phyloP scores from a whole-genome alignment of 164 flowering plant genomes.

The Annona cherimola region DNA sequence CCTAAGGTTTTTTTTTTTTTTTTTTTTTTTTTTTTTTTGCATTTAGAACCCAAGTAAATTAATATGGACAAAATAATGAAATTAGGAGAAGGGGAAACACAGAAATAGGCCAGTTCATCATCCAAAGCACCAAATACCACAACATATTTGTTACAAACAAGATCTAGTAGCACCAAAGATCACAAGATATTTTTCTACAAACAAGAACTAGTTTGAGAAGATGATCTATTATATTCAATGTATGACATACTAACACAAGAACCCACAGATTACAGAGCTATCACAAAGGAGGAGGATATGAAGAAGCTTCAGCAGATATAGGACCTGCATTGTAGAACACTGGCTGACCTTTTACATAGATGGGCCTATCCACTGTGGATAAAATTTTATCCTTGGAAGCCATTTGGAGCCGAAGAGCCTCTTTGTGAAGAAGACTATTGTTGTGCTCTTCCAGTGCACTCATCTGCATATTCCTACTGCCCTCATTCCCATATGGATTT shows the following conservation, averaged over 20 bases:
- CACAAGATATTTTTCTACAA: neutral
- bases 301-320: neutral
- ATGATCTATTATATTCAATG: neutral
- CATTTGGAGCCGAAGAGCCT: conserved; percentile 92
- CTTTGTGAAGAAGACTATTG: conserved; percentile 96
- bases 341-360: conserved; percentile 76
- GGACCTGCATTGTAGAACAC: neutral
- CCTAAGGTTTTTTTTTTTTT: too few relatives aligned
- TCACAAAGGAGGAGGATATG: neutral
- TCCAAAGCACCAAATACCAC: neutral
- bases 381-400: conserved; percentile 89
- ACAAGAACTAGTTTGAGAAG: neutral
- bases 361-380: conserved; percentile 63
- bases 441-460: conserved; percentile 98
- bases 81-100: neutral
- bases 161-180: neutral
- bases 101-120: neutral
- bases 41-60: too few relatives aligned
- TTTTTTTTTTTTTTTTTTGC: too few relatives aligned
- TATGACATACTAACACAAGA: neutral
- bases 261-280: neutral
- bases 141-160: too few relatives aligned
- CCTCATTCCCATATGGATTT: conserved; percentile 99
- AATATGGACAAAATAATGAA: too few relatives aligned
- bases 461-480: conserved; percentile 99